phyloP scores from a whole-genome alignment of 2,329 filamentous ascomycete species.

The Fusarium verrucosum region DNA sequence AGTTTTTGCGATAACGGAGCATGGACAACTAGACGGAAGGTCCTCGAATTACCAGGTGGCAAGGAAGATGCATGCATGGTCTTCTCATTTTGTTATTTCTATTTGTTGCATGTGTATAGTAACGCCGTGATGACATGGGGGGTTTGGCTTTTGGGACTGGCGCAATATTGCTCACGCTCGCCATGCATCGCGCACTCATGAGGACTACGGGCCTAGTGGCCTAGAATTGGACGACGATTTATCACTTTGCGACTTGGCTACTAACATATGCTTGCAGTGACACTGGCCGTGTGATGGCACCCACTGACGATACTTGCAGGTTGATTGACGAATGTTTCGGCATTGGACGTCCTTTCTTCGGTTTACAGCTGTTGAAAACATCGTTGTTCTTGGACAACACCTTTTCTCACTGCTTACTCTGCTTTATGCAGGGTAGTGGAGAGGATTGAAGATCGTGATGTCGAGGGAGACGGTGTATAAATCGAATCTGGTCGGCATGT shows the following conservation, averaged over 20 bases:
- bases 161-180: conserved; percentile 21
- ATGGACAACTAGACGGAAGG: conserved; percentile 20
- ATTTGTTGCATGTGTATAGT: conserved; percentile 36
- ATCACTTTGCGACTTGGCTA: conserved; percentile 23
- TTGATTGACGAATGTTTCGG: neutral
- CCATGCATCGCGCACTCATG: too few species aligned
- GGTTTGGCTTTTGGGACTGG: conserved; percentile 17
- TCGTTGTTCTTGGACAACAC: conserved; percentile 39
- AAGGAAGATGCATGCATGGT: conserved; percentile 13
- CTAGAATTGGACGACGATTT: conserved; percentile 42
- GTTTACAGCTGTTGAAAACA: conserved; percentile 30
- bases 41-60: neutral
- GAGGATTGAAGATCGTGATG: conserved; percentile 50
- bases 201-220: conserved; percentile 41
- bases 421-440: conserved; percentile 59
- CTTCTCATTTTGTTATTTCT: conserved; percentile 4
- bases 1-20: conserved; percentile 24
- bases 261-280: conserved; percentile 48
- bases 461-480: too few species aligned
- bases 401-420: conserved; percentile 62
- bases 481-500: too few species aligned
- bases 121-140: conserved; percentile 38
- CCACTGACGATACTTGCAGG: conserved; percentile 9
- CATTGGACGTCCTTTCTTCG: conserved; percentile 23
- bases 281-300: conserved; percentile 43